Evolutionary conservation across 2,329 filamentous ascomycete species (phyloP).

Genomic region (Colletotrichum incanum): DNA sequence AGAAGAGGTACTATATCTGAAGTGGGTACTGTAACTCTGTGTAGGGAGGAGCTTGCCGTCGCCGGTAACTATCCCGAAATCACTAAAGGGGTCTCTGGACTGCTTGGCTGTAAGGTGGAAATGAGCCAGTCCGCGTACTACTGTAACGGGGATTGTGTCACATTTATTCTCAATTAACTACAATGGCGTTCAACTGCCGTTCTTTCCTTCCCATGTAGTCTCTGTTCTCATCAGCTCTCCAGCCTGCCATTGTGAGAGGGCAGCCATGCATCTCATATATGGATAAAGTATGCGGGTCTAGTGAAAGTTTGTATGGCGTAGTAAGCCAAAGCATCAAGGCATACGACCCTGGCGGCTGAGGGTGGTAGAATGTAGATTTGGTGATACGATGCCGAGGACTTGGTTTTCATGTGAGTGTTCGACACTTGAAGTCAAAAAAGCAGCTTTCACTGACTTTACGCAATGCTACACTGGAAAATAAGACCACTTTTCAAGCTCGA

Average conservation of each 20-base stretch:
- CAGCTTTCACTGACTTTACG: neutral
- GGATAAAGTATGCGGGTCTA: neutral
- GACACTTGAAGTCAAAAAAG: neutral
- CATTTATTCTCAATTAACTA: constrained; percentile 15
- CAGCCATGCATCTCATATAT: constrained; percentile 1
- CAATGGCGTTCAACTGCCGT: neutral
- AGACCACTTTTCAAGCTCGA: constrained; percentile 21
- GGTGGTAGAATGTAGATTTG: neutral
- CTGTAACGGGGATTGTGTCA: neutral
- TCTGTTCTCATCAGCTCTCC: neutral
- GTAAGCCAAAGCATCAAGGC: neutral
- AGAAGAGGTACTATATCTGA: neutral
- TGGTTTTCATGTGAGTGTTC: neutral
- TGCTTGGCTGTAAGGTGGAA: constrained; percentile 4
- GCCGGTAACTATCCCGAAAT: constrained; percentile 1
- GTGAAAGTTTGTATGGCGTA: neutral
- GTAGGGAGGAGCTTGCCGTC: neutral
- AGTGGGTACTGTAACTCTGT: neutral
- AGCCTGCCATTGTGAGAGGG: neutral
- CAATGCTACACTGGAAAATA: neutral
- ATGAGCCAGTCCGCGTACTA: neutral
- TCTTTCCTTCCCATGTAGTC: neutral
- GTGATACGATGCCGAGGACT: constrained; percentile 7
- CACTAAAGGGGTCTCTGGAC: neutral
- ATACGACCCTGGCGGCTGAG: neutral